Base-by-base conservation (phyloP, 1,284 basidiomycete genomes). In the Gomphus sp. region DNA sequence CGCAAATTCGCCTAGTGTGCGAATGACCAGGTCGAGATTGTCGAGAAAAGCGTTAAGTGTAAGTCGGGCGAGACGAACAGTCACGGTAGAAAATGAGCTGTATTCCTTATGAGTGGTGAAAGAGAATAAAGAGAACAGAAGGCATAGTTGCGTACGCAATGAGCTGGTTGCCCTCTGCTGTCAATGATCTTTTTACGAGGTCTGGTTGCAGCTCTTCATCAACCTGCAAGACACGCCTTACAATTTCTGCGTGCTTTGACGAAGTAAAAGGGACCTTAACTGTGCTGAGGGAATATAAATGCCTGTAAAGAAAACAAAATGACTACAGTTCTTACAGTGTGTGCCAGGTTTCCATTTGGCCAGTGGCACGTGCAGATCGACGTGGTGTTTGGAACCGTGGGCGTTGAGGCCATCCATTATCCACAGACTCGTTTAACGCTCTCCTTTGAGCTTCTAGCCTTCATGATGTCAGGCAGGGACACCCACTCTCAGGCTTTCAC, bases 31-130 rank as follows among this genome's bases (percentile, higher is more conserved):
- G 68, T 94, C 91, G 37, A 91, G 78, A 64, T 91, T 93, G 66
- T 94, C 91, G 48, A 95, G 77, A 72, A 91, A 93, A 3, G 85
- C 84, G 65, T 94, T 95, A 49, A 89, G 78, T 0, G 87, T 82
- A 45, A 95, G 74, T 59, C 92, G 82, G 6, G 91, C 84, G n/a
- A 94, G 75, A 51, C 92, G 84, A 58, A 94, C 76, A 0, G 92
- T 94, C 51, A 90, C 67, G 1, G 88, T 91, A 48, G 76, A 75
- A 69, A 91, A 91, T 22, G 77, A 84, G 57, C 89, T 84, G 70
- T 16, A 52, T n/a, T 18, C 60, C 60, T 57, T 56, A 61, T 52
- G 37, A 48, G 45, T 62, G 34, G 43, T 50, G 52, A 34, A 54
- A 31, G 31, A 12, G 18, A n/a, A 25, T 12, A 28, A 22, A 47